Conservation (phyloP, 2,329 filamentous ascomycete species). For the Aspergillus fructus region DNA sequence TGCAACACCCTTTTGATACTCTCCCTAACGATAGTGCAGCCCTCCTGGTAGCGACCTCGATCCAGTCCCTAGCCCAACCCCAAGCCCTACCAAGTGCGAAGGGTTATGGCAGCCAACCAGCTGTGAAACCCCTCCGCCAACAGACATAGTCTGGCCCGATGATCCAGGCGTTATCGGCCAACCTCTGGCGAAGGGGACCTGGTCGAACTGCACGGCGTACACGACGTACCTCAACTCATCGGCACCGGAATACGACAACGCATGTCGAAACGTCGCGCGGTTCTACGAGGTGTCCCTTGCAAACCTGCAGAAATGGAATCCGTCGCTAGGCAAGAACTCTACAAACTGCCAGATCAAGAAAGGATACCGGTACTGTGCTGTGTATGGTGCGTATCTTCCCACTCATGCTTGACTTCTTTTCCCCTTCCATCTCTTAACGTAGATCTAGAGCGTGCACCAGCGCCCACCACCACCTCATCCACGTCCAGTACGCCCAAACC, state of each 20-base stretch:
- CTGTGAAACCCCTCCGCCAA: slow-evolving; percentile 3
- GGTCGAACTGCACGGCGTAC: slow-evolving; percentile 3
- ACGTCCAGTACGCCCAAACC: no score
- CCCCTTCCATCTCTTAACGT: no score
- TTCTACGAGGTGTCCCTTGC: neutral
- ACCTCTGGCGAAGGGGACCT: slow-evolving; percentile 5
- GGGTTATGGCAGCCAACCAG: neutral
- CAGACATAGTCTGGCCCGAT: neutral
- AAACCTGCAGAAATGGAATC: slow-evolving; percentile 3
- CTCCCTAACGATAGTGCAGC: no score
- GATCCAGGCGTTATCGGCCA: neutral
- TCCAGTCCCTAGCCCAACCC: no score
- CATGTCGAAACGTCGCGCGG: neutral
- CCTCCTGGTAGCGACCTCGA: no score
- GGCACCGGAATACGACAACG: slow-evolving; percentile 2
- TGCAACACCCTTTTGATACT: no score
- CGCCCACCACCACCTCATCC: neutral
- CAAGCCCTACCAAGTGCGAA: no score
- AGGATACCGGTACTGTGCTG: neutral
- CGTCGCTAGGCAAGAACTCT: slow-evolving; percentile 1
- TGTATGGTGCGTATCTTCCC: neutral
- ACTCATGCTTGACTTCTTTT: neutral
- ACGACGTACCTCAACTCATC: slow-evolving; percentile 2
- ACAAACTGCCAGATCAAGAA: neutral
- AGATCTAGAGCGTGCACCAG: neutral